Evolutionary conservation across 805 yeast genomes (phyloP).

Genomic region (Kodamaea leandrae): DNA sequence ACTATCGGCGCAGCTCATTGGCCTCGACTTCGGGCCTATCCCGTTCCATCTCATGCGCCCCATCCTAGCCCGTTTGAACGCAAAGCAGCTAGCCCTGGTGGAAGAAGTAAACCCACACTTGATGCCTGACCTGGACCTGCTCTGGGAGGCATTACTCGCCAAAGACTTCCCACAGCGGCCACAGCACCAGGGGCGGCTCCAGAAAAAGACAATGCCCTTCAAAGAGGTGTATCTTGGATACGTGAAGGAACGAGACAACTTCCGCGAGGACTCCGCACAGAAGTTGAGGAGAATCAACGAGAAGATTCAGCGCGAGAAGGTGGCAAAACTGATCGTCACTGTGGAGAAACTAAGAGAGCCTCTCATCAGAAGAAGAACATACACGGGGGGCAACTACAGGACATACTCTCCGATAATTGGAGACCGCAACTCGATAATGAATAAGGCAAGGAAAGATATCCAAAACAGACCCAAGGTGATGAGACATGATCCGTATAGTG

Average conservation of each 20-base stretch:
- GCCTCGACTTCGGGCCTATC: constrained; percentile 12
- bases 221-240: constrained; percentile 40
- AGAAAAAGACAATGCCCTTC: constrained; percentile 27
- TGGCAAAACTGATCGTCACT: constrained; percentile 29
- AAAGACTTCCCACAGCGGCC: constrained; percentile 52
- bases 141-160: constrained; percentile 46
- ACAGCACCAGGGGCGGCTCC: neutral
- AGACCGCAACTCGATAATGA: constrained; percentile 27
- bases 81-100: constrained; percentile 32
- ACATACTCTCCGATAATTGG: constrained; percentile 1
- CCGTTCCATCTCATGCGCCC: constrained; percentile 50
- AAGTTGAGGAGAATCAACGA: constrained; percentile 44
- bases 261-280: constrained; percentile 43
- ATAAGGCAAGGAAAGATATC: constrained; percentile 36
- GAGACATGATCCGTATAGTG: constrained; percentile 26
- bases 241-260: constrained; percentile 39
- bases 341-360: constrained; percentile 30
- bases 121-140: constrained; percentile 38
- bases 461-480: constrained; percentile 31
- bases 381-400: constrained; percentile 11
- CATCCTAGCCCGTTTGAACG: constrained; percentile 40
- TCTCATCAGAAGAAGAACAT: constrained; percentile 14
- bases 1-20: constrained; percentile 11
- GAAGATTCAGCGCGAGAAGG: constrained; percentile 37
- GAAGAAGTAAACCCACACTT: constrained; percentile 46